phyloP scores from a whole-genome alignment of 2,329 filamentous ascomycete species.

The Leptographium flavum region DNA sequence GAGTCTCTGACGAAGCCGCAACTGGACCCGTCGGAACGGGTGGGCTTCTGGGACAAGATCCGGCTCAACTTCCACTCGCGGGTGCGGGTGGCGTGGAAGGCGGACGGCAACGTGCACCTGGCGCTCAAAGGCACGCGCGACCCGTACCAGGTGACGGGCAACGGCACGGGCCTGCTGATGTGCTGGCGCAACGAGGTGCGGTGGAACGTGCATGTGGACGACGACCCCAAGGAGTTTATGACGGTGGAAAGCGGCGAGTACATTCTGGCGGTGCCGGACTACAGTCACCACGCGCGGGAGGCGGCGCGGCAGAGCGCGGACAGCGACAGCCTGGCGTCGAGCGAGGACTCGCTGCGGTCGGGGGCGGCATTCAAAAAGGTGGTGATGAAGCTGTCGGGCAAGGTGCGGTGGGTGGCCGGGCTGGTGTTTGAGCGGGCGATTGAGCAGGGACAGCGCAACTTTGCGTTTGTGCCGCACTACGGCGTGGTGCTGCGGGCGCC shows the following conservation, averaged over 20 bases:
- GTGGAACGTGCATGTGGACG: slow-evolving; percentile 70
- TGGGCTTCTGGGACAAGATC: slow-evolving; percentile 99
- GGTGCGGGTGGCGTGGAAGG: slow-evolving; percentile 80
- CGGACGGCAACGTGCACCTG: slow-evolving; percentile 88
- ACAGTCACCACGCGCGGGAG: slow-evolving; percentile 71
- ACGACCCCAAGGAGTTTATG: slow-evolving; percentile 89
- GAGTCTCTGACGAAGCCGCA: slow-evolving; percentile 96
- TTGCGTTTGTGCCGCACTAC: slow-evolving; percentile 86
- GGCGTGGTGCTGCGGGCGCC: slow-evolving; percentile 77
- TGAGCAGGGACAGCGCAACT: slow-evolving; percentile 57
- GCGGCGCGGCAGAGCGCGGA: slow-evolving; percentile 35
- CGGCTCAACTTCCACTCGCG: slow-evolving; percentile 86
- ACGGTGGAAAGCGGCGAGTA: slow-evolving; percentile 92
- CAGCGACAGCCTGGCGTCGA: slow-evolving; percentile 44
- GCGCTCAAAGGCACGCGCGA: slow-evolving; percentile 84
- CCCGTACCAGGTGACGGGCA: slow-evolving; percentile 83
- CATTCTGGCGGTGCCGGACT: slow-evolving; percentile 86
- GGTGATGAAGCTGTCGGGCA: slow-evolving; percentile 94
- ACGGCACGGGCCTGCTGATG: slow-evolving; percentile 92
- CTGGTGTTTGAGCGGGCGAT: slow-evolving; percentile 84
- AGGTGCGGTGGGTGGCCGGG: slow-evolving; percentile 83
- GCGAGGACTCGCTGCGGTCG: slow-evolving; percentile 51
- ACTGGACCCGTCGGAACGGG: slow-evolving; percentile 80
- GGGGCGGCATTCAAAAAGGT: slow-evolving; percentile 94
- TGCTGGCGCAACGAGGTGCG: slow-evolving; percentile 93